These are phyloP conservation scores for Stephania yunnanensis DNA, from an alignment of 164 flowering plant species.

Conservation along the genomic window DNA sequence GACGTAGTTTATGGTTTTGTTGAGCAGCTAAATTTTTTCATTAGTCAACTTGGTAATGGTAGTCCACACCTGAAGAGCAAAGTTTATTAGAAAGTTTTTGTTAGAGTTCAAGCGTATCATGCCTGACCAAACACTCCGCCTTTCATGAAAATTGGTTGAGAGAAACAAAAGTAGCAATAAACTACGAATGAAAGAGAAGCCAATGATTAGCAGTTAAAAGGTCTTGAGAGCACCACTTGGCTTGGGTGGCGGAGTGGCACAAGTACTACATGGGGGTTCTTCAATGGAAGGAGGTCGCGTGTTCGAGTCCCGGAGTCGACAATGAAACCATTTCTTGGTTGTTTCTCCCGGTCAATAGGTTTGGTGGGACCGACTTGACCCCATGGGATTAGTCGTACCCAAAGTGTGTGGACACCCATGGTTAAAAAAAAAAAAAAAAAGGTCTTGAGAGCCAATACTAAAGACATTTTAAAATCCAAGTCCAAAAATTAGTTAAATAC, in stretches of 20 bases:
- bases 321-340: no score
- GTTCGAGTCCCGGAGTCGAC: no score
- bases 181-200: neutral
- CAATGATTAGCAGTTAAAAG: neutral
- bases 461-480: neutral
- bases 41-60: constrained; percentile 53
- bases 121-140: neutral
- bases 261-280: no score
- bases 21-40: constrained; percentile 51
- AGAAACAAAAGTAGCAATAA: neutral
- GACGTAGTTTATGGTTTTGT: constrained; percentile 54
- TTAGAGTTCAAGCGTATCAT: neutral
- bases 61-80: constrained; percentile 36
- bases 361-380: no score
- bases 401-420: no score
- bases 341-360: no score
- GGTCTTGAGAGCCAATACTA: neutral
- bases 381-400: no score
- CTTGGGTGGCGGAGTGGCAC: no score
- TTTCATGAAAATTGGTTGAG: neutral
- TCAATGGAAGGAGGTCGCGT: no score
- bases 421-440: no score
- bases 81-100: neutral
- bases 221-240: neutral
- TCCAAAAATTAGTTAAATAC: constrained; percentile 17